Base-by-base conservation (phyloP, 1,284 basidiomycete species). In the Pseudozyma sp. region DNA sequence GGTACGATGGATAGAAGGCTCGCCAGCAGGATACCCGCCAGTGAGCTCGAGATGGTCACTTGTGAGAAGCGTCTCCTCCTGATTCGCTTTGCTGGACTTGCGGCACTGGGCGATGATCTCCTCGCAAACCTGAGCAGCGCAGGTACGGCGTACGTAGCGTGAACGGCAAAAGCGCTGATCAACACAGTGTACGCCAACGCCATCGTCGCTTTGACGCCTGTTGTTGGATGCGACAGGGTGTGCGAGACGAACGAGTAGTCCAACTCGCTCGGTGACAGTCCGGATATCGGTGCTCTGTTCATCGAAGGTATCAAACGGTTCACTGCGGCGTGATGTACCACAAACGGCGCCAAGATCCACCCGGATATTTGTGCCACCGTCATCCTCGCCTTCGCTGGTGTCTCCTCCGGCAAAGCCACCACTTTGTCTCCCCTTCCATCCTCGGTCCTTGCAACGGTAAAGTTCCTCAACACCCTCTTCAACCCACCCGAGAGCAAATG, bases 241-340 rank as follows among this genome's bases (percentile, higher is more conserved):
- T 63, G 52, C 3, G 71, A 53, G 11, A 83, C 81, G 56, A 77
- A 80, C n/a, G 69, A 56, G 58, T 79, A 72, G 33, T 82, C 81
- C 4, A 82, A 66, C 46, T 80, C 75, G 8, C 76, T 70, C 3
- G 81, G 79, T 1, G 77, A 78, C 14, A 81, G 60, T 9, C 50
- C 47, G 10, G 43, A 34, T 48, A 79, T 78, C 4, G 79, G 76
- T 5, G 65, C 34, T 0, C 14, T 14, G 9, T 39, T 7, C 2
- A 47, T 54, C 2, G 78, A 59, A 1, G 81, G 79, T 0, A 75
- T 46, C 29, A 82, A 17, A 14, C 81, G 76, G 47, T 81, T 81
- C 52, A 72, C 46, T 14, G 56, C 54, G 1, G 70, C 67, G 53
- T 83, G 81, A 31, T 72, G 61, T 0, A 72, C 7, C 0, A 71